These are phyloP conservation scores for Trichosporon sp. DNA, from an alignment of 1,284 basidiomycete species.

Conservation along the genomic window DNA sequence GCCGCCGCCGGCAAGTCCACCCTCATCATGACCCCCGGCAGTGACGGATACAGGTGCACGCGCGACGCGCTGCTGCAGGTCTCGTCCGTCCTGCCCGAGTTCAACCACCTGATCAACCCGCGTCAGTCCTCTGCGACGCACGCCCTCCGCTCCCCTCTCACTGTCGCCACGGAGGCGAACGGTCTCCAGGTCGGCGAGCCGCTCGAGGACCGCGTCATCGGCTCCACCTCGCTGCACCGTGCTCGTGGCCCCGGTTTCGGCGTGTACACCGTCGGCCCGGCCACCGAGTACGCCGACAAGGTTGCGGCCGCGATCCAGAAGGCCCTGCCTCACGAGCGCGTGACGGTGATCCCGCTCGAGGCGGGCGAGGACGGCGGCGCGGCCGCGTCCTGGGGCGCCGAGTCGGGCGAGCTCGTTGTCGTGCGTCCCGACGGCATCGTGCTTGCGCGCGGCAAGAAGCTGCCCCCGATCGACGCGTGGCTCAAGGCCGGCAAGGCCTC, in stretches of 20 bases:
- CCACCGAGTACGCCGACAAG: neutral
- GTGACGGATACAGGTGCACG: conserved; percentile 30
- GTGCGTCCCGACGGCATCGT: conserved; percentile 33
- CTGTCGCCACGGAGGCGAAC: neutral
- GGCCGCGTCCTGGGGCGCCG: conserved; percentile 21
- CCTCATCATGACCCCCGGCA: conserved; percentile 34
- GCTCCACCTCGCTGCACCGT: conserved; percentile 21
- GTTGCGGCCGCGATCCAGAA: conserved; percentile 17
- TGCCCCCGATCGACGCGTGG: neutral
- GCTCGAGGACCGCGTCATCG: conserved; percentile 31
- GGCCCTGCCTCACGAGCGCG: conserved; percentile 28
- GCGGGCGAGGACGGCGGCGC: conserved; percentile 25
- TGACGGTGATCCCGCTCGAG: conserved; percentile 21
- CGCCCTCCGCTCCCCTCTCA: conserved; percentile 30
- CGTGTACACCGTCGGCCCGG: conserved; percentile 24
- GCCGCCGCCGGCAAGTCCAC: conserved; percentile 30
- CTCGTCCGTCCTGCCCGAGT: conserved; percentile 29
- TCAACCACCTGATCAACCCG: conserved; percentile 34
- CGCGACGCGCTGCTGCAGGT: conserved; percentile 32
- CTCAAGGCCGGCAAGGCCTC: conserved; percentile 21
- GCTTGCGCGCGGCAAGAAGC: conserved; percentile 25
- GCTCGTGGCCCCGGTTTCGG: conserved; percentile 30
- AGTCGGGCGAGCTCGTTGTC: conserved; percentile 26
- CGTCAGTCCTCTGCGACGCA: conserved; percentile 32
- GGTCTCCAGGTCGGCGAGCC: conserved; percentile 29